A percentile compares a stretch with the other conserved stretches of the same genome.
These are phyloP conservation scores for Craspedostauros australis DNA, from an alignment of 108 stramenopile species.

Conservation along the genomic window DNA sequence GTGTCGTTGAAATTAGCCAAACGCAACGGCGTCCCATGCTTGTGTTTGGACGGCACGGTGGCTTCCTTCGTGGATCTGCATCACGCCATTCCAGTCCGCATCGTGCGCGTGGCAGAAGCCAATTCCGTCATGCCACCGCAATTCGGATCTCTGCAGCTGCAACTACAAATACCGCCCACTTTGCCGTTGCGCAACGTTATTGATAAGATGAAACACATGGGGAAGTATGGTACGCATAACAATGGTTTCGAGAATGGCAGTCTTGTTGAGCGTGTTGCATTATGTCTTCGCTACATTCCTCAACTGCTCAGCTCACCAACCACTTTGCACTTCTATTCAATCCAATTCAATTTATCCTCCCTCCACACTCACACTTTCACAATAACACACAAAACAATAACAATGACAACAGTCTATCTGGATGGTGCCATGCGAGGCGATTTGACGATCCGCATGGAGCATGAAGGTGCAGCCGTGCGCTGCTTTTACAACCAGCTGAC, in stretches of 20 bases:
- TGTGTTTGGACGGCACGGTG: conserved; percentile 61
- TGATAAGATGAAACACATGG: conserved; percentile 63
- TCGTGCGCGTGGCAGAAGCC: conserved; percentile 66
- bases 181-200: conserved; percentile 64
- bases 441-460: conserved; percentile 21
- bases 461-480: conserved; percentile 24
- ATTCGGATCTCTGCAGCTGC: conserved; percentile 59
- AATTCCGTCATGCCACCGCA: conserved; percentile 75
- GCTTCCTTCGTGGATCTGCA: conserved; percentile 56
- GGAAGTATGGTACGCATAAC: conserved; percentile 40
- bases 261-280: too few relatives aligned
- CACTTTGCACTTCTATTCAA: too few relatives aligned
- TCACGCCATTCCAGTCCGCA: conserved; percentile 81
- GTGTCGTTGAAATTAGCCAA: conserved; percentile 80
- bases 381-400: too few relatives aligned
- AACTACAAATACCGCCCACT: conserved; percentile 64
- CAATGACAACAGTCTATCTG: conserved; percentile 11
- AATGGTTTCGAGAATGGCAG: conserved; percentile 34
- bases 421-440: conserved; percentile 27
- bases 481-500: conserved; percentile 22
- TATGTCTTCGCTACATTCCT: too few relatives aligned
- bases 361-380: too few relatives aligned
- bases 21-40: conserved; percentile 66
- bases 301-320: too few relatives aligned
- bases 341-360: too few relatives aligned